A percentile compares a stretch with the other conserved stretches of the same genome.
phyloP scores from a whole-genome alignment of 1,284 basidiomycete genomes.

The Xanthoconium separans region DNA sequence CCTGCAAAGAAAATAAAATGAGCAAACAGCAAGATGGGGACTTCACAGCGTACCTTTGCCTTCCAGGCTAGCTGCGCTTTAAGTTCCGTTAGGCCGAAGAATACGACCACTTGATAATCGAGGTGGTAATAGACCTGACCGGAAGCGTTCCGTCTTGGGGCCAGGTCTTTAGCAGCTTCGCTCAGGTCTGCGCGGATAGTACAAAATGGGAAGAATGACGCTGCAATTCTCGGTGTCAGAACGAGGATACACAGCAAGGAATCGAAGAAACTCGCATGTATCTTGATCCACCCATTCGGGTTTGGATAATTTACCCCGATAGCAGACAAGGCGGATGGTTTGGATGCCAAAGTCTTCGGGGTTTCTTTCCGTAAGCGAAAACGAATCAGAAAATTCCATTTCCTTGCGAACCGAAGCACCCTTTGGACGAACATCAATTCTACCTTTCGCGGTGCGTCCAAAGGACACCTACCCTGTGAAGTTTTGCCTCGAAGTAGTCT shows the following conservation, averaged over 20 bases:
- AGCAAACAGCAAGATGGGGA: too few relatives aligned
- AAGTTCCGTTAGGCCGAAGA: too few relatives aligned
- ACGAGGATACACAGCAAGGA: too few relatives aligned
- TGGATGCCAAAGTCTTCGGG: constrained; percentile 6
- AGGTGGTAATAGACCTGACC: too few relatives aligned
- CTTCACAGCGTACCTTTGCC: not conserved
- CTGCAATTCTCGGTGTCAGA: too few relatives aligned
- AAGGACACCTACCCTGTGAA: not conserved
- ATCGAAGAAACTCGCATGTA: not conserved
- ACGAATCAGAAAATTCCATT: constrained; percentile 6
- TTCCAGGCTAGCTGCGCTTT: too few relatives aligned
- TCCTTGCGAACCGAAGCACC: not conserved
- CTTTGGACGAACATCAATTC: not conserved
- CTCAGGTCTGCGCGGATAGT: too few relatives aligned
- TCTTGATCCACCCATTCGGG: constrained; percentile 9
- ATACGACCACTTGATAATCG: too few relatives aligned
- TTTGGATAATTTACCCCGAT: not conserved
- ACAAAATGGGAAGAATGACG: too few relatives aligned
- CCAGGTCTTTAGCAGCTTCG: too few relatives aligned
- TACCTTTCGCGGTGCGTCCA: not conserved
- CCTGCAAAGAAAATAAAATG: not conserved
- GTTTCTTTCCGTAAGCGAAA: constrained; percentile 1
- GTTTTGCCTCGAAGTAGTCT: constrained; percentile 1
- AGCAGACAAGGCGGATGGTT: constrained; percentile 2
- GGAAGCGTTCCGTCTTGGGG: too few relatives aligned